Conservation (phyloP, 2,329 filamentous ascomycete genomes). For the Hirsutella minnesotensis region DNA sequence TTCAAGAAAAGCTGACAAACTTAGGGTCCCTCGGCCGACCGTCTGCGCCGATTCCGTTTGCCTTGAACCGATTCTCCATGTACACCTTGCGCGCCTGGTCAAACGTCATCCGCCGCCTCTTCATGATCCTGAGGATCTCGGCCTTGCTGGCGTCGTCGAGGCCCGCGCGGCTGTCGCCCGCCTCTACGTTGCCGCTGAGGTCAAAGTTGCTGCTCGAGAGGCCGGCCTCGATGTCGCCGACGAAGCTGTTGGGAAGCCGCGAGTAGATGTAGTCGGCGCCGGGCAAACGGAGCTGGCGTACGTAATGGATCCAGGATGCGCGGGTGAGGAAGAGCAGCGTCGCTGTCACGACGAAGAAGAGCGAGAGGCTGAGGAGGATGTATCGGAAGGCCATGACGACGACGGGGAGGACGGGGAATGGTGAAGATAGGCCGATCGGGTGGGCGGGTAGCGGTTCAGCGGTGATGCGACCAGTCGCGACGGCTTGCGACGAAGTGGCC, state of each 20-base stretch:
- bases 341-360: conserved; percentile 58
- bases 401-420: neutral
- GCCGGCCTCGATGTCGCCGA: conserved; percentile 77
- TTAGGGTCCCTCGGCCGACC: conserved; percentile 84
- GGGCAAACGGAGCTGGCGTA: conserved; percentile 48
- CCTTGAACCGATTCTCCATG: conserved; percentile 76
- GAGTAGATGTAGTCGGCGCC: conserved; percentile 58
- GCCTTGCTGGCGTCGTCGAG: conserved; percentile 70
- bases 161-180: conserved; percentile 66
- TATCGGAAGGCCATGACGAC: conserved; percentile 51
- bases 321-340: conserved; percentile 77
- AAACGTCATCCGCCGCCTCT: conserved; percentile 67
- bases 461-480: neutral
- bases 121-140: conserved; percentile 86
- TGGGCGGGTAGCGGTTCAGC: neutral
- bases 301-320: conserved; percentile 57
- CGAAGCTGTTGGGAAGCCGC: conserved; percentile 65
- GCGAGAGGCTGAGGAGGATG: conserved; percentile 64
- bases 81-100: conserved; percentile 83
- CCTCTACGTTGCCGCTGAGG: conserved; percentile 65
- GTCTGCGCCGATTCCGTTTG: conserved; percentile 79
- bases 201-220: conserved; percentile 77
- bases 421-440: neutral
- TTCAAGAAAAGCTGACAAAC: conserved; percentile 70
- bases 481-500: neutral